Base-by-base conservation (phyloP, 768 basidiomycete genomes). In the Termitomyces sp. region DNA sequence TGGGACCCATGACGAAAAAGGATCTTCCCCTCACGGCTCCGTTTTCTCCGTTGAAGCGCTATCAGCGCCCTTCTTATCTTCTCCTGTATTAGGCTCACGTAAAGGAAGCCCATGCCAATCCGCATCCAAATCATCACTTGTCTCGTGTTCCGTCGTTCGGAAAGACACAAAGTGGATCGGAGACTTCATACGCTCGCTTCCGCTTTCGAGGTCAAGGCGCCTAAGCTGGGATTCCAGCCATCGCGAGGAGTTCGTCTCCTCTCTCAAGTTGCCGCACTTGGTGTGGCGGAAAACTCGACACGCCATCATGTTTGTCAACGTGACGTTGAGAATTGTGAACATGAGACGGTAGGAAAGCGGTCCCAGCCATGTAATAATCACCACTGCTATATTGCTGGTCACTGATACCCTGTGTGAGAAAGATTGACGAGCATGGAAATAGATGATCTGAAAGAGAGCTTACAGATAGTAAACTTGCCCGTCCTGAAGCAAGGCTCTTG, bases 401-500 rank as follows among this genome's bases (percentile, higher is more conserved):
- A 62, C 53, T 16, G 61, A 56, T 24, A 59, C 55, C 3, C 61
- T 62, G 22, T 13, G n/a, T 41, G 10, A 44, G 39, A n/a, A 12
- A 26, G n/a, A 9, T 51, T 12, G 9, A 26, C 2, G 20, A 22
- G 20, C 26, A 36, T 2, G 9, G 3, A 1, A 13, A 18, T 16
- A 2, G 16, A 52, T 20, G 36, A 1, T 2, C 5, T 29, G 6
- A 6, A 5, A 36, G n/a, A 34, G 22, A 2, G 60, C 70, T 59
- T 46, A 71, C 73, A 72, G 53, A 44, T 74, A 74, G 58, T 73
- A 73, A 26, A 68, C 67, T 57, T 72, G 72, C 3, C 73, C 72
- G 20, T 68, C 65, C 53, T 66, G 66, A 7, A 73, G 55, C 26
- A 72, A 20, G 0, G 67, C 68, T 41, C 62, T 56, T 6, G 69